Evolutionary conservation across 805 yeast genomes (phyloP).

Genomic region (Debaryomyces hansenii): DNA sequence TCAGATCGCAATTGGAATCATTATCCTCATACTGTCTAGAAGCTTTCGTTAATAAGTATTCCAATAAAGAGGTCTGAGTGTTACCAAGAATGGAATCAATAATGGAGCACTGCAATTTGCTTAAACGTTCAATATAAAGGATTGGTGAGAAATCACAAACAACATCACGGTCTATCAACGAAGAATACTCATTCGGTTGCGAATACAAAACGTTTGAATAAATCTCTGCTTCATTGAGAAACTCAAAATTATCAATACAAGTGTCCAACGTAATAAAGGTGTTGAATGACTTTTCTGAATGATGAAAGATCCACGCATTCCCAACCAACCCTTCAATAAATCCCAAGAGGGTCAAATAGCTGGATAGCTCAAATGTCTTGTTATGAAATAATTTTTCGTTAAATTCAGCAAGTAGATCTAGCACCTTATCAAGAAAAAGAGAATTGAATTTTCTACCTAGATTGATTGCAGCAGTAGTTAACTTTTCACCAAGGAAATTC

Average conservation of each 20-base stretch:
- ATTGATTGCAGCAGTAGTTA: conserved; percentile 32
- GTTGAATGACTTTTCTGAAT: conserved; percentile 23
- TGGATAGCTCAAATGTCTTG: conserved; percentile 21
- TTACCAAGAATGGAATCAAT: conserved; percentile 27
- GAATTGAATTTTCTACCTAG: conserved; percentile 26
- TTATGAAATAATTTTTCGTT: conserved; percentile 23
- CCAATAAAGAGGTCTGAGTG: conserved; percentile 24
- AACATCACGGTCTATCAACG: conserved; percentile 23
- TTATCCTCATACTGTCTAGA: conserved; percentile 18
- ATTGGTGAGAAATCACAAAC: conserved; percentile 34
- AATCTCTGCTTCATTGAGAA: conserved; percentile 34
- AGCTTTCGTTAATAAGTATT: conserved; percentile 24
- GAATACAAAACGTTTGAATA: conserved; percentile 21
- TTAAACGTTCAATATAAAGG: conserved; percentile 33
- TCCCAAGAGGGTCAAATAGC: conserved; percentile 38
- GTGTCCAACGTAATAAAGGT: conserved; percentile 34
- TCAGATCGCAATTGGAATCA: conserved; percentile 1
- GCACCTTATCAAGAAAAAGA: conserved; percentile 19
- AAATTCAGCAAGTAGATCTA: conserved; percentile 28
- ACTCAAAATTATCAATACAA: conserved; percentile 38
- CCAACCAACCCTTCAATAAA: conserved; percentile 29
- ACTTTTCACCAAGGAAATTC: conserved; percentile 30
- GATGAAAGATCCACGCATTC: conserved; percentile 26
- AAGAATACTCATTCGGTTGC: conserved; percentile 13
- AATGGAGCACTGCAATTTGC: conserved; percentile 35